phyloP scores from a whole-genome alignment of 345 rosid genomes.

The Trapa incisa region DNA sequence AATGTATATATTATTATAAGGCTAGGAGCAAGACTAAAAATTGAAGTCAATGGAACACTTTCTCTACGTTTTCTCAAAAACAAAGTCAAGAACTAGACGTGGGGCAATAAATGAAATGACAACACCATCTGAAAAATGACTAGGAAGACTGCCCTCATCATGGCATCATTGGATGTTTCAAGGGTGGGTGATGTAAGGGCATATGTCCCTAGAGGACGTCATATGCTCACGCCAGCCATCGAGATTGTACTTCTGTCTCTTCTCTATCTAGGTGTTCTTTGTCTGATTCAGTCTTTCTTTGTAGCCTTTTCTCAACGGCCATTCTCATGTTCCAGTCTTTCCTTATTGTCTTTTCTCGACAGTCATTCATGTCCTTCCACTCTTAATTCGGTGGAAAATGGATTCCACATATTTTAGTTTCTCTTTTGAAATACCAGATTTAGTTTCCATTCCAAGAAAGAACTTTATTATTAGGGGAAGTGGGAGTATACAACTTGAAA shows the following conservation, averaged over 20 bases:
- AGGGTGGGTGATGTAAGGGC: not conserved
- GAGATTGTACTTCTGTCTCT: too few relatives aligned
- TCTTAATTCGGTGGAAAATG: too few relatives aligned
- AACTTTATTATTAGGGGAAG: too few relatives aligned
- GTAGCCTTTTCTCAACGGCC: not conserved
- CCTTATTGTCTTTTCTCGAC: not conserved
- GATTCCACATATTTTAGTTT: too few relatives aligned
- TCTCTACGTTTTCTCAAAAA: not conserved
- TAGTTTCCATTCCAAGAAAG: too few relatives aligned
- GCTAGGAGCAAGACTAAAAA: not conserved
- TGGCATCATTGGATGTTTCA: not conserved
- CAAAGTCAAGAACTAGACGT: not conserved
- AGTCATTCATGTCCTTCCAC: not conserved
- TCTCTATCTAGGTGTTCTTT: too few relatives aligned
- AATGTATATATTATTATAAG: not conserved
- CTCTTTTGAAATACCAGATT: too few relatives aligned
- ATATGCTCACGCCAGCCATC: too few relatives aligned
- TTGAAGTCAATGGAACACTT: constrained; percentile 2
- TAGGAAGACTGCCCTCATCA: not conserved
- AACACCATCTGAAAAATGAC: not conserved
- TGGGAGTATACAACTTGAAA: too few relatives aligned
- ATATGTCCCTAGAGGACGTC: not conserved
- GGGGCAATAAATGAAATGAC: not conserved
- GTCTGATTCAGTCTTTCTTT: too few relatives aligned
- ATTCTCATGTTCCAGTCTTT: not conserved